Percentiles rank a stretch among this genome's conserved stretches.
phyloP scores from a whole-genome alignment of 148 eudicot genomes.

The Cornus kousa region DNA sequence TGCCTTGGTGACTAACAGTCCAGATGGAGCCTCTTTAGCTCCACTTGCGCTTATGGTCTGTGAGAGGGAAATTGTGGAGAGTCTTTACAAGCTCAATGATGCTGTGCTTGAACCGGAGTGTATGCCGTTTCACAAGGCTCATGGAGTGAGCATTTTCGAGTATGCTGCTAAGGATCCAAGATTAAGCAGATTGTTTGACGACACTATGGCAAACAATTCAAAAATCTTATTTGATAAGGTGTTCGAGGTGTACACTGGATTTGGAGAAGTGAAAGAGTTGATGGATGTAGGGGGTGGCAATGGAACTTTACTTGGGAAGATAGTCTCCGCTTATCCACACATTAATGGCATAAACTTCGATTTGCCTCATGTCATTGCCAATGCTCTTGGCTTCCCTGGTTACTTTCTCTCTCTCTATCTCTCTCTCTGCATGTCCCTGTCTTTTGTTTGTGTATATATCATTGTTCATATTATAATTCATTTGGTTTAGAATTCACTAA shows the following conservation, averaged over 20 bases:
- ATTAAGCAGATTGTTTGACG: neutral
- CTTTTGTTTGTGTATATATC: no score
- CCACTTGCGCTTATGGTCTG: neutral
- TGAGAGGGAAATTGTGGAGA: neutral
- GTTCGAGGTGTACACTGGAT: slow-evolving; percentile 1
- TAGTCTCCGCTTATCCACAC: slow-evolving; percentile 2
- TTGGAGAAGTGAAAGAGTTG: neutral
- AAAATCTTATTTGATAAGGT: neutral
- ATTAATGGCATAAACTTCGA: slow-evolving; percentile 8
- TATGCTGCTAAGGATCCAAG: neutral
- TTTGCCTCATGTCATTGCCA: neutral
- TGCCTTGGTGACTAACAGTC: neutral
- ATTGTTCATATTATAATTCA: no score
- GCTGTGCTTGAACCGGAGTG: slow-evolving; percentile 5
- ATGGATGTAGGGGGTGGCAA: slow-evolving; percentile 14
- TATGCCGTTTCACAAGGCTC: slow-evolving; percentile 1
- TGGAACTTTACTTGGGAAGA: slow-evolving; percentile 1
- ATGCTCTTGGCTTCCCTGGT: neutral
- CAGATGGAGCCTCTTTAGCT: neutral
- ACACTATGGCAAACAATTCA: neutral
- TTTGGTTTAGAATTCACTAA: no score
- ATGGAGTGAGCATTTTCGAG: slow-evolving; percentile 3
- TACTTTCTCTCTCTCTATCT: neutral
- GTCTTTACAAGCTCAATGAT: slow-evolving; percentile 4
- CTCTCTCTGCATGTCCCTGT: no score